Base-by-base conservation (phyloP, 345 rosid genomes). In the Gossypium sturtianum region DNA sequence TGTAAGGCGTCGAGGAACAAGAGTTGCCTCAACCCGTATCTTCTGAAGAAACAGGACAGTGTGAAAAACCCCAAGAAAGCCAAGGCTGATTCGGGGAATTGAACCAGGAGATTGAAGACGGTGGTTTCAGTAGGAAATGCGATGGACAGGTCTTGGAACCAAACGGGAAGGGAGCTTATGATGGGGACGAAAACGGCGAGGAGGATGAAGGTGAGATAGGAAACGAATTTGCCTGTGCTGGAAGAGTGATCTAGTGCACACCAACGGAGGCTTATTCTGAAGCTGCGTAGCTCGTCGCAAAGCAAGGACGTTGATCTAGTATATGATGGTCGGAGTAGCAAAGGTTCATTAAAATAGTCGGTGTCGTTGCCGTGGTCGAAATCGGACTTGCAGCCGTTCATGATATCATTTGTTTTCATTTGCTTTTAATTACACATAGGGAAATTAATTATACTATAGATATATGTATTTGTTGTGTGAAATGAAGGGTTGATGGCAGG, bases 171-270 rank as follows among this genome's bases (percentile, higher is more conserved):
- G 77, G 81, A 78, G 67, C 77, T 73, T 10, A 80, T n/a, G 65
- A 84, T 49, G 3, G 97, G 96, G 70, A 83, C 77, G 0, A 87
- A 0, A 54, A 89, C 47, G 49, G 91, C 58, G 67, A 90, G 82
- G 70, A 84, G 78, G 4, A 78, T 34, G 77, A 89, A 88, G 0
- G 81, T 66, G 80, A 82, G 43, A 73, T 82, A 83, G 6, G 96
- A 90, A n/a, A 89, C 17, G 60, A 61, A 74, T 78, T 71, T 89
- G 25, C 92, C 90, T 2, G 38, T 8, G 77, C 77, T 65, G 25
- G 95, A 76, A 63, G 93, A 85, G 80, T 92, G 97, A 65, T 92
- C 89, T 34, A 92, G 85, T 2, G 92, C 87, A 8, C 89, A 89
- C 89, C 88, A 89, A 71, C 76, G 83, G 49, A 92, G 93, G 75